Evolutionary conservation across 495 filamentous ascomycete species (phyloP).

Genomic region (Trichocladium uniseriatum): DNA sequence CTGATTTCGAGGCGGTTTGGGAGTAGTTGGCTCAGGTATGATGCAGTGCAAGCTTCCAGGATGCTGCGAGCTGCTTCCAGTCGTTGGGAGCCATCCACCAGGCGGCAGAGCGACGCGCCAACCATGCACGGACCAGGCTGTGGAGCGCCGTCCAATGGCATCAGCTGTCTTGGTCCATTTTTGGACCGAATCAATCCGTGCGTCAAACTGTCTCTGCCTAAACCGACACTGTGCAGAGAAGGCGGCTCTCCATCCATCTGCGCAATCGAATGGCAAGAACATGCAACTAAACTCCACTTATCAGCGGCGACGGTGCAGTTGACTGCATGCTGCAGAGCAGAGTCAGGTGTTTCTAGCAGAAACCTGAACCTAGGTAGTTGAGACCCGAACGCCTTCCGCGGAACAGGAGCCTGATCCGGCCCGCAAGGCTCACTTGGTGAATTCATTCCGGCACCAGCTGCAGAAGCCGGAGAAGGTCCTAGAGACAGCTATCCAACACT

Average conservation of each 20-base stretch:
- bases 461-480: too few relatives aligned
- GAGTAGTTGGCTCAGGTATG: conserved; percentile 1
- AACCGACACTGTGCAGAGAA: too few relatives aligned
- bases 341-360: not conserved
- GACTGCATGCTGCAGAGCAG: too few relatives aligned
- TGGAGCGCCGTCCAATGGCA: not conserved
- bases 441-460: not conserved
- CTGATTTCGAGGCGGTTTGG: not conserved
- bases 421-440: not conserved
- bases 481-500: too few relatives aligned
- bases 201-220: too few relatives aligned
- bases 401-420: not conserved
- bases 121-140: not conserved
- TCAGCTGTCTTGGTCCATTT: too few relatives aligned
- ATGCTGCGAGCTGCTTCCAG: conserved; percentile 3
- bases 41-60: conserved; percentile 6
- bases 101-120: conserved; percentile 20
- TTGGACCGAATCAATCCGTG: too few relatives aligned
- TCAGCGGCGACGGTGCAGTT: too few relatives aligned
- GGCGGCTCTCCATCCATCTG: too few relatives aligned
- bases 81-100: conserved; percentile 4
- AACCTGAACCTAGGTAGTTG: not conserved
- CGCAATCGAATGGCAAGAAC: too few relatives aligned
- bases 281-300: too few relatives aligned
- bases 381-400: not conserved